Conservation (phyloP, 1,139 yeast genomes). For the Zygosaccharomyces pseudobailii region DNA sequence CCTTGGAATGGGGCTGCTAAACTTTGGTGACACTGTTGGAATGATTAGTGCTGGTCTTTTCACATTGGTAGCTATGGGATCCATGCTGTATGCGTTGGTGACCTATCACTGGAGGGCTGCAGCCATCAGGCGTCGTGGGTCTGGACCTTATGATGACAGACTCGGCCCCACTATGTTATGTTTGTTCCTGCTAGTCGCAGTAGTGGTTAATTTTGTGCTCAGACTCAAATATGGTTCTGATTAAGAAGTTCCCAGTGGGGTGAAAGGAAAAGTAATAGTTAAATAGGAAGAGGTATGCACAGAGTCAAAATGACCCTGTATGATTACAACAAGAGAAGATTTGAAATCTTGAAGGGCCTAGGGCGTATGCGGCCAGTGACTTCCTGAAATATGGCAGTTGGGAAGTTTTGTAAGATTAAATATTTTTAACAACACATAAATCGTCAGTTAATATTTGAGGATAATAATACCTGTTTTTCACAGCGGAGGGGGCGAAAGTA, state of each 20-base stretch:
- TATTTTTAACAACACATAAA: too few species aligned
- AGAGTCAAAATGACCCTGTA: too few species aligned
- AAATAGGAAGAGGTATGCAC: too few species aligned
- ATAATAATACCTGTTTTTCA: too few species aligned
- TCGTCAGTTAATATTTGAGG: too few species aligned
- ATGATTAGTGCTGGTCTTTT: slow-evolving; percentile 90
- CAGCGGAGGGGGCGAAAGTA: too few species aligned
- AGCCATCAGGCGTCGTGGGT: slow-evolving; percentile 94
- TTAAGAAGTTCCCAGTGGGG: neutral
- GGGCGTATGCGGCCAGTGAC: too few species aligned
- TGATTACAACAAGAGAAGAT: too few species aligned
- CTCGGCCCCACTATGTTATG: slow-evolving; percentile 99
- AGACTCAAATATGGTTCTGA: slow-evolving; percentile 50
- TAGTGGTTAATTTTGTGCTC: slow-evolving; percentile 81
- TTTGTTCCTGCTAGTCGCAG: slow-evolving; percentile 86
- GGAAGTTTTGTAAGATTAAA: too few species aligned
- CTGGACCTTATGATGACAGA: slow-evolving; percentile 97
- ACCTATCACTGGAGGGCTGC: slow-evolving; percentile 99
- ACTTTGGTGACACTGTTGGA: slow-evolving; percentile 93
- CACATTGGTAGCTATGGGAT: slow-evolving; percentile 93
- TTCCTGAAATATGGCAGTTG: too few species aligned
- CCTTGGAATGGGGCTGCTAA: slow-evolving; percentile 88
- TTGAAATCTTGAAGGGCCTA: too few species aligned
- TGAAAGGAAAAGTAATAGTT: too few species aligned
- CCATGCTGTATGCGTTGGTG: slow-evolving; percentile 90